Evolutionary conservation across 192 early-diverging fungal genomes (phyloP).

Genomic region (Coemansia sp.): DNA sequence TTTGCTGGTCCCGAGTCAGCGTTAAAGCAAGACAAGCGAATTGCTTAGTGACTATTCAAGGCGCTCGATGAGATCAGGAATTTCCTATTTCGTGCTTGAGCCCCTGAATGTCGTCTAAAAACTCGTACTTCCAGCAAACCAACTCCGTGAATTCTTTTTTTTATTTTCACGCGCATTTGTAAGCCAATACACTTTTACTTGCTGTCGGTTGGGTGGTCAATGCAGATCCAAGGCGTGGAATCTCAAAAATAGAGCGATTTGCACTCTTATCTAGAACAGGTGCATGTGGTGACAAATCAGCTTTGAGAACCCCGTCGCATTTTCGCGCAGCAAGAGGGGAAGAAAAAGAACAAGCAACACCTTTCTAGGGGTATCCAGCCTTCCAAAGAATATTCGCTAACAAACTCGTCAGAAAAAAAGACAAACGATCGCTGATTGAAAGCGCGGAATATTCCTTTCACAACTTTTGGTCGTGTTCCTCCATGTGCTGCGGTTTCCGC

Average conservation of each 20-base stretch:
- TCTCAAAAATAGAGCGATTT: background rate
- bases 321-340: background rate
- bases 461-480: background rate
- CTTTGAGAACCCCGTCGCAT: background rate
- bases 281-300: background rate
- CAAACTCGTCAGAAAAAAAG: background rate
- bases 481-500: background rate
- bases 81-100: background rate
- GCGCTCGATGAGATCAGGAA: background rate
- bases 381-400: background rate
- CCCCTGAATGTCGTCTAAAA: background rate
- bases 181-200: background rate
- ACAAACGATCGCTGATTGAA: background rate
- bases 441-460: background rate
- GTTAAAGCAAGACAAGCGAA: background rate
- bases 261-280: background rate
- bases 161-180: background rate
- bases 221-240: background rate
- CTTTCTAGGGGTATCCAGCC: background rate
- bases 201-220: background rate
- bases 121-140: background rate
- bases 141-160: background rate
- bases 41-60: background rate
- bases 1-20: background rate
- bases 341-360: background rate